Conservation (phyloP, 1,284 basidiomycete genomes). For the Marasmius oreades region DNA sequence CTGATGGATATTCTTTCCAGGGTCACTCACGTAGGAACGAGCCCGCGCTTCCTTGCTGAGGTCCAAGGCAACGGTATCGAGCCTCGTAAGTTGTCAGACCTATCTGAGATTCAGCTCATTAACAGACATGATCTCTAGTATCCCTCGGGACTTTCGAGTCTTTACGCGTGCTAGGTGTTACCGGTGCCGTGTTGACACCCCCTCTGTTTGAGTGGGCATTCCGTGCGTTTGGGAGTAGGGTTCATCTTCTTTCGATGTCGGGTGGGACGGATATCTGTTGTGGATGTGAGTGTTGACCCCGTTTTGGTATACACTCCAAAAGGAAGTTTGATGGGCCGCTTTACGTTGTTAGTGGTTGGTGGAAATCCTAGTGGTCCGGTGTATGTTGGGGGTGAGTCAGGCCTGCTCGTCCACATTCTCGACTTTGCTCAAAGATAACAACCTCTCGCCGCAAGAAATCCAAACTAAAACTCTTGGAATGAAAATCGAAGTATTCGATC, state of each 20-base stretch:
- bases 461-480: slow-evolving; percentile 63
- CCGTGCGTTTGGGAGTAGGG: slow-evolving; percentile 52
- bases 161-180: slow-evolving; percentile 60
- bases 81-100: slow-evolving; percentile 38
- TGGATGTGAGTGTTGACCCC: slow-evolving; percentile 40
- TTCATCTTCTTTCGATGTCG: slow-evolving; percentile 67
- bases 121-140: slow-evolving; percentile 24
- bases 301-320: neutral
- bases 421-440: neutral
- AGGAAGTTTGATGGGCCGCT: too few relatives aligned
- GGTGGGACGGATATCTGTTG: slow-evolving; percentile 85
- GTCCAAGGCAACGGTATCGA: slow-evolving; percentile 50
- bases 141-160: slow-evolving; percentile 49
- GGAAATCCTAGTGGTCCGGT: slow-evolving; percentile 42
- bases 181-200: slow-evolving; percentile 78
- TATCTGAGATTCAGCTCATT: slow-evolving; percentile 9
- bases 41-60: slow-evolving; percentile 67
- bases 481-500: slow-evolving; percentile 61
- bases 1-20: neutral
- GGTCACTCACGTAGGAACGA: slow-evolving; percentile 56
- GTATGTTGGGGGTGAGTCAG: slow-evolving; percentile 49
- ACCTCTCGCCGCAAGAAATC: slow-evolving; percentile 42
- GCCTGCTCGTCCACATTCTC: neutral
- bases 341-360: slow-evolving; percentile 41
- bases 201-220: slow-evolving; percentile 81